Conservation (phyloP, 805 yeast genomes). For the Pichia manshurica region DNA sequence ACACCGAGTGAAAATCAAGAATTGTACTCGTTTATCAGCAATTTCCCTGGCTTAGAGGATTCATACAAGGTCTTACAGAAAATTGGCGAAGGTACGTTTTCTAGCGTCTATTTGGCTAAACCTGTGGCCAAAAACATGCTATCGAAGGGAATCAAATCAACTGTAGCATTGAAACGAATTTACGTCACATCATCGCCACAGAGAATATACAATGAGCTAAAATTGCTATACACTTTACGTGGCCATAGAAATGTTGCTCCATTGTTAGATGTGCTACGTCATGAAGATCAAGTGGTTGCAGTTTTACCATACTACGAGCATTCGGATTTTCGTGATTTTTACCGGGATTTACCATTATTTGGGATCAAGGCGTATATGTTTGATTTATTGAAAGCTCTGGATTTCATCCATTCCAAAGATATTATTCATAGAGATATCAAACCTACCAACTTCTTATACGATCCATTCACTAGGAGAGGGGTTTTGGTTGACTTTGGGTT, state of each 20-base stretch:
- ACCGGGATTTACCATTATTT: constrained; percentile 66
- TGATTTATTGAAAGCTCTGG: constrained; percentile 72
- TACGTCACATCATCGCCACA: constrained; percentile 94
- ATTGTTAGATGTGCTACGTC: constrained; percentile 76
- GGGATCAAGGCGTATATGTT: constrained; percentile 79
- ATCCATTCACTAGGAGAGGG: constrained; percentile 62
- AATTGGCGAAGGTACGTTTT: constrained; percentile 82
- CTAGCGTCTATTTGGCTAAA: constrained; percentile 48
- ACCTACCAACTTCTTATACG: constrained; percentile 64
- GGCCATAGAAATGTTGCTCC: constrained; percentile 81
- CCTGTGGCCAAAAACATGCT: background rate
- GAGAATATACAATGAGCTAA: constrained; percentile 83
- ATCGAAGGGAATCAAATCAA: constrained; percentile 24
- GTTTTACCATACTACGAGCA: constrained; percentile 88
- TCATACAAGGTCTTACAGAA: constrained; percentile 38
- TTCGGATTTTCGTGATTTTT: constrained; percentile 83
- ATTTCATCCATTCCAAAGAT: constrained; percentile 68
- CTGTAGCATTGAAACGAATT: constrained; percentile 86
- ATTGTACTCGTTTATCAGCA: constrained; percentile 21
- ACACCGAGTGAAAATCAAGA: constrained; percentile 32
- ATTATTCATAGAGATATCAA: constrained; percentile 92
- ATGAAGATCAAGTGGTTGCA: constrained; percentile 88
- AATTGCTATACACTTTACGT: constrained; percentile 60
- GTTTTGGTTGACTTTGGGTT: constrained; percentile 89
- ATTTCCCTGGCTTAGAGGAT: constrained; percentile 29